Conservation (phyloP, 805 yeast genomes). For the Yamadazyma nakazawae region DNA sequence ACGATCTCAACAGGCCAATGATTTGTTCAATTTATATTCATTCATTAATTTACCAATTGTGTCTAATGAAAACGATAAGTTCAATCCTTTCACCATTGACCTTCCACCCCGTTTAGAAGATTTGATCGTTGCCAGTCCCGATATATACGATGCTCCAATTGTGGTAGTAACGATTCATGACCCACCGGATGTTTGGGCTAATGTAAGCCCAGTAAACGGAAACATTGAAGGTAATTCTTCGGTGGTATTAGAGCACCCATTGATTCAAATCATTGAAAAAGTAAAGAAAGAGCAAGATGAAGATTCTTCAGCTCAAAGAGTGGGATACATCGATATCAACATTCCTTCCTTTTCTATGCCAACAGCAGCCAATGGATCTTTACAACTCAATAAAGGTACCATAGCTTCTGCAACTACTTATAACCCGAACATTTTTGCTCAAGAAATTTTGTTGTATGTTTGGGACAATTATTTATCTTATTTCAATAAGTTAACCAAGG, state of each 20-base stretch:
- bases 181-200: slow-evolving; percentile 91
- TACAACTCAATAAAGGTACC: slow-evolving; percentile 19
- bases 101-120: slow-evolving; percentile 54
- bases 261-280: slow-evolving; percentile 55
- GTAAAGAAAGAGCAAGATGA: slow-evolving; percentile 39
- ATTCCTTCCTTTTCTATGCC: slow-evolving; percentile 58
- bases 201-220: slow-evolving; percentile 76
- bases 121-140: slow-evolving; percentile 68
- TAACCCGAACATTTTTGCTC: slow-evolving; percentile 64
- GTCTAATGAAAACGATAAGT: slow-evolving; percentile 17
- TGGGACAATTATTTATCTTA: slow-evolving; percentile 91
- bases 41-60: slow-evolving; percentile 70
- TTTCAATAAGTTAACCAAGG: slow-evolving; percentile 58
- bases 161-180: slow-evolving; percentile 78
- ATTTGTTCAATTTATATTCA: slow-evolving; percentile 49
- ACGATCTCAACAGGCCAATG: slow-evolving; percentile 63
- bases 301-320: slow-evolving; percentile 20
- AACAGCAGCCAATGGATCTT: slow-evolving; percentile 21
- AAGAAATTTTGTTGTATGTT: slow-evolving; percentile 70
- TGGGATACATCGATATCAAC: slow-evolving; percentile 81
- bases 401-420: slow-evolving; percentile 34
- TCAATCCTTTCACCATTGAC: slow-evolving; percentile 31
- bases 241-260: slow-evolving; percentile 70
- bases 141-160: slow-evolving; percentile 60
- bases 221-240: slow-evolving; percentile 69